Conservation (phyloP, 2,329 filamentous ascomycete genomes). For the Scytalidium lignicola region DNA sequence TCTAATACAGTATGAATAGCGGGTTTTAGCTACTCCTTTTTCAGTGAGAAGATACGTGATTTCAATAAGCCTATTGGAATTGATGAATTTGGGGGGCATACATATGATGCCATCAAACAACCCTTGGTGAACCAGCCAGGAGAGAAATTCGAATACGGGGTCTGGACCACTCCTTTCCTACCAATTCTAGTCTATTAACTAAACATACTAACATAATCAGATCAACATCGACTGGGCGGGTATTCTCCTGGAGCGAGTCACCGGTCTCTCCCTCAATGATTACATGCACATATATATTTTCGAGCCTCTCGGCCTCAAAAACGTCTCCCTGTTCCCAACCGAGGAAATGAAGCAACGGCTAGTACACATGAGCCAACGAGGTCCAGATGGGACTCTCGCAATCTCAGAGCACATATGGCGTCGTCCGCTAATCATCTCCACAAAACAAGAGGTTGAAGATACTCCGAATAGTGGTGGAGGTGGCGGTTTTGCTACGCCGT, state of each 20-base stretch:
- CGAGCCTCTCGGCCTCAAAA: constrained; percentile 33
- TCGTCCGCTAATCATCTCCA: constrained; percentile 6
- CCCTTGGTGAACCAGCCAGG: constrained; percentile 57
- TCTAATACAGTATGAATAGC: constrained; percentile 20
- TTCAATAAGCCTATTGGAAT: constrained; percentile 37
- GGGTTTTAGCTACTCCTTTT: constrained; percentile 54
- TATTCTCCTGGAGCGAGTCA: constrained; percentile 40
- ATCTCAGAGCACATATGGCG: constrained; percentile 12
- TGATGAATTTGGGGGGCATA: constrained; percentile 18
- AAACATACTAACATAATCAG: constrained; percentile 26
- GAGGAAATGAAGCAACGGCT: constrained; percentile 48
- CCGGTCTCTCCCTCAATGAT: constrained; percentile 38
- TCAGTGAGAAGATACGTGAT: constrained; percentile 43
- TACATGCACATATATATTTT: constrained; percentile 45
- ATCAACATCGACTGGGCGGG: constrained; percentile 51
- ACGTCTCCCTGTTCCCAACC: constrained; percentile 24
- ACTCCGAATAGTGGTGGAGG: constrained; percentile 57
- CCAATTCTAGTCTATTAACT: not conserved
- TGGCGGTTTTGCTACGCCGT: constrained; percentile 54
- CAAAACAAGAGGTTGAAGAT: constrained; percentile 4
- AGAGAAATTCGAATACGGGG: constrained; percentile 55
- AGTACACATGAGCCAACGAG: constrained; percentile 47
- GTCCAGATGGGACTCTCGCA: constrained; percentile 37
- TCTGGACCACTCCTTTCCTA: constrained; percentile 26
- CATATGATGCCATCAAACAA: constrained; percentile 12